Percentiles rank a stretch among this genome's conserved stretches.
These are phyloP conservation scores for Neocallimastix lanati DNA, from an alignment of 192 early-diverging fungal species.

Conservation along the genomic window DNA sequence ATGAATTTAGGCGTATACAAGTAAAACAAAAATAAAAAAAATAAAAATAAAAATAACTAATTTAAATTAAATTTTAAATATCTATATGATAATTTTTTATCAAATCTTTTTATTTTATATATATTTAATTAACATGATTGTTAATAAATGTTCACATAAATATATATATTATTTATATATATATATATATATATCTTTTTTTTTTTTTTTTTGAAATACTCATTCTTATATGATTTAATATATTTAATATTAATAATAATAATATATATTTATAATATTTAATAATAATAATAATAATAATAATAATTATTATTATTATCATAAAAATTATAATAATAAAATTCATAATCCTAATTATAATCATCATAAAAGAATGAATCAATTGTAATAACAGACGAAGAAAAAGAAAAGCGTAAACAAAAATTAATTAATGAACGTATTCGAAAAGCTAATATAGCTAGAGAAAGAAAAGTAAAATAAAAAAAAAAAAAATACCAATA, in stretches of 20 bases:
- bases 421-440: background rate
- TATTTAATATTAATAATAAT: no score
- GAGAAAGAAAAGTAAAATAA: background rate
- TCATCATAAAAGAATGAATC: background rate
- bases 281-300: background rate
- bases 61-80: no score
- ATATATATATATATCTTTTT: no score
- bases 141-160: no score
- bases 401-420: background rate
- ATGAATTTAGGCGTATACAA: background rate
- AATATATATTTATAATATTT: no score
- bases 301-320: background rate
- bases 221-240: no score
- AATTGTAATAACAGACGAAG: background rate
- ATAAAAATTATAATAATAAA: background rate
- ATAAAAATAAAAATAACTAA: no score
- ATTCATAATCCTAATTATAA: background rate
- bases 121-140: no score
- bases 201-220: no score
- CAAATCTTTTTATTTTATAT: no score
- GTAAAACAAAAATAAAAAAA: background rate
- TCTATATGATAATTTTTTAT: no score
- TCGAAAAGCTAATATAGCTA: background rate
- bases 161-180: no score
- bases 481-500: background rate